Percentiles rank a stretch among this genome's conserved stretches.
These are phyloP conservation scores for Lenwebbia sp. DNA, from an alignment of 345 rosid genomes.

Conservation along the genomic window DNA sequence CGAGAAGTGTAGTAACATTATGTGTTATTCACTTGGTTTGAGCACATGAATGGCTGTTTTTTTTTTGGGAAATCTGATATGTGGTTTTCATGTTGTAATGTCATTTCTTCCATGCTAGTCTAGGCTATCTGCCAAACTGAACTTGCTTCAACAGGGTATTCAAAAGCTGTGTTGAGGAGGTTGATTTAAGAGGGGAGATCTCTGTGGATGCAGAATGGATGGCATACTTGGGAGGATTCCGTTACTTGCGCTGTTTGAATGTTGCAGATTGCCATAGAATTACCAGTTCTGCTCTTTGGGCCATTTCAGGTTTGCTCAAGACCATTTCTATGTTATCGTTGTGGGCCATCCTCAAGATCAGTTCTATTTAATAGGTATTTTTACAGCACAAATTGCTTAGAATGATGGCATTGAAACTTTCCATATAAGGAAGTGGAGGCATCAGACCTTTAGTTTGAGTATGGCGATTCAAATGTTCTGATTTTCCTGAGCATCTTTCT, in stretches of 20 bases:
- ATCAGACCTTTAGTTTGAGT: background rate
- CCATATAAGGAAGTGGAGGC: background rate
- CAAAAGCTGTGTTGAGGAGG: slow-evolving; percentile 55
- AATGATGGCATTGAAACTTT: background rate
- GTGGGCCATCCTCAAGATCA: background rate
- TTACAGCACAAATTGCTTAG: background rate
- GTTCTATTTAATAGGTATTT: background rate
- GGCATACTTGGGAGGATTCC: slow-evolving; percentile 83
- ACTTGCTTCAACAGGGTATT: slow-evolving; percentile 40
- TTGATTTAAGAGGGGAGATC: slow-evolving; percentile 59
- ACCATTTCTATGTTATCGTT: background rate
- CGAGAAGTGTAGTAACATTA: background rate
- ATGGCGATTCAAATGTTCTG: background rate
- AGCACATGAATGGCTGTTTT: background rate
- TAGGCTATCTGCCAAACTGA: background rate
- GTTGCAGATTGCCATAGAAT: slow-evolving; percentile 62
- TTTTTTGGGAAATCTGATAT: background rate
- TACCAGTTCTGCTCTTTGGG: slow-evolving; percentile 64
- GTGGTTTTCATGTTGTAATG: background rate
- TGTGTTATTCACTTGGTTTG: background rate
- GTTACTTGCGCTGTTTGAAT: slow-evolving; percentile 36
- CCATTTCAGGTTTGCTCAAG: slow-evolving; percentile 42
- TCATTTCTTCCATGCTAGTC: background rate
- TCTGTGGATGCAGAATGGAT: slow-evolving; percentile 86
- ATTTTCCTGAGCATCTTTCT: background rate